Evolutionary conservation across 495 filamentous ascomycete species (phyloP).

Genomic region (Tetracladium setigerum): DNA sequence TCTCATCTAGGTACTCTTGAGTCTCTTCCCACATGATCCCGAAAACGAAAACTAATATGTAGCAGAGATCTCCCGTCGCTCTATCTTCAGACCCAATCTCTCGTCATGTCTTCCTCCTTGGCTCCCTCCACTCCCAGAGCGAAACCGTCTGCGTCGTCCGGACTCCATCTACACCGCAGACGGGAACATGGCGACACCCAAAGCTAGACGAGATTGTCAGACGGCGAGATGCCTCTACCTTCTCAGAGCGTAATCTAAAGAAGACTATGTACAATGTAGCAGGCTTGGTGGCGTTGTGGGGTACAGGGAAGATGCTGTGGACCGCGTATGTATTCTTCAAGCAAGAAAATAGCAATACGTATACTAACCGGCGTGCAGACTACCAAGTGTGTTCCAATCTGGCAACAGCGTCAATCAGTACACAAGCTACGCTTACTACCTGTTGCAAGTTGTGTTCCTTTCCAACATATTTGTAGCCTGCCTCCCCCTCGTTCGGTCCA

Average conservation of each 20-base stretch:
- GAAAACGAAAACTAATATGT: no score
- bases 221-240: constrained; percentile 64
- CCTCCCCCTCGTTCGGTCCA: constrained; percentile 58
- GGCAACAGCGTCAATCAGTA: constrained; percentile 24
- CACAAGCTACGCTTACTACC: constrained; percentile 26
- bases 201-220: constrained; percentile 67
- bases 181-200: constrained; percentile 86
- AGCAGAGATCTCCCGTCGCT: no score
- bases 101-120: constrained; percentile 12
- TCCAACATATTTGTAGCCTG: constrained; percentile 59
- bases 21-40: no score
- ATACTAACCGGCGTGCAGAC: constrained; percentile 15
- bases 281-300: constrained; percentile 41
- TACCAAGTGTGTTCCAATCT: constrained; percentile 21
- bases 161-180: constrained; percentile 35
- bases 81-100: neutral
- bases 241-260: constrained; percentile 61
- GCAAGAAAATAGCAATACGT: constrained; percentile 10
- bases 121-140: constrained; percentile 31
- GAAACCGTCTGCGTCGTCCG: constrained; percentile 13
- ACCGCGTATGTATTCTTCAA: constrained; percentile 6
- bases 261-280: constrained; percentile 56
- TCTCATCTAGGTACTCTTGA: no score
- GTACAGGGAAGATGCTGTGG: constrained; percentile 8
- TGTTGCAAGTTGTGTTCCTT: constrained; percentile 50